Evolutionary conservation across 306 rosid species (phyloP), one percentile per base, ranked within the genome.

Genomic region (Chamaecrista fasciculata): DNA sequence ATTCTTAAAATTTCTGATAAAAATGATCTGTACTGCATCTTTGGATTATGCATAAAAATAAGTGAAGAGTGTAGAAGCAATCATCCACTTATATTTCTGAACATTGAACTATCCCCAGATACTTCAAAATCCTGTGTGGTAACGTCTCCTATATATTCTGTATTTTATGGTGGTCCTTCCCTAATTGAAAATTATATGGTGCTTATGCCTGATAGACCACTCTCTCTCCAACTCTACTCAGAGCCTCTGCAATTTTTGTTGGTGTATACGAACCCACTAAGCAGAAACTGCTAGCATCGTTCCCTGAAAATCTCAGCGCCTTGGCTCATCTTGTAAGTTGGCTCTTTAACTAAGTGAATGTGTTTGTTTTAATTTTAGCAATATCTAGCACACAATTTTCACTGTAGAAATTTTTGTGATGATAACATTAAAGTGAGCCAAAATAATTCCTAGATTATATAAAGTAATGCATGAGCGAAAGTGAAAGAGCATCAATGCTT

Each of bases 191-290:
- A 50, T 51, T 70, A 0, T 57, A 49, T 31, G 34, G 33, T 50
- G 19, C 8, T 4, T 55, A 36, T 59, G 52, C 67, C 73, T 81
- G 46, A 76, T 73, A 15, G 56, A 62, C 33, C 53, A 56, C 48
- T 73, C 49, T 46, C 49, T 56, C 43, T 3, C 46, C 60, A 61
- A 29, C 60, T 73, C 55, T 62, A 70, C 36, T 20, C 90, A 87
- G 95, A 78, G 95, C 95, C 47, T 86, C 97, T 72, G 97, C 97
- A 10, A 48, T 91, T 71, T 91, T 88, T 74, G 67, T 87, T 61
- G 97, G 97, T 62, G 90, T 87, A 16, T 91, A 91, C 78, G 97
- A 91, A 69, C 95, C 97, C 39, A 65, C 85, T 20, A 91, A 91
- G 83, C 92, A 77, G 73, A 83, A 73, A 69, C 59, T 91, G 76